A percentile compares a stretch with the other conserved stretches of the same genome.
Evolutionary conservation across 2,329 filamentous ascomycete species (phyloP).

Genomic region (Fusarium setosum): DNA sequence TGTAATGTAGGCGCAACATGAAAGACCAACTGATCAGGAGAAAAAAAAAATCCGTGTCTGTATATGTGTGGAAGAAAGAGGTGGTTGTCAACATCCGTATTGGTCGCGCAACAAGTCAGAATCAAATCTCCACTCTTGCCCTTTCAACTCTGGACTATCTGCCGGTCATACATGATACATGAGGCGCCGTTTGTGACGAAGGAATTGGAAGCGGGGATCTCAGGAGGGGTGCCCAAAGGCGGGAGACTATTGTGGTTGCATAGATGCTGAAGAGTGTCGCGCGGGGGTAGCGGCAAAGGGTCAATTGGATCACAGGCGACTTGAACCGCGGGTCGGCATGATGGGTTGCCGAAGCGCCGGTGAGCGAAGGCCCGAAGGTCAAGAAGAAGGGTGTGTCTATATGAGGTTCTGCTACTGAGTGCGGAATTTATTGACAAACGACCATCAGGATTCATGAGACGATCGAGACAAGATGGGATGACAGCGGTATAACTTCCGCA

Average conservation of each 20-base stretch:
- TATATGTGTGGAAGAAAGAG: conserved; percentile 19
- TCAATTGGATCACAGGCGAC: background rate
- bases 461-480: conserved; percentile 26
- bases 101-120: conserved; percentile 39
- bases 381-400: no score
- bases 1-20: conserved; percentile 37
- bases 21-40: conserved; percentile 28
- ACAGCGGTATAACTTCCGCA: conserved; percentile 31
- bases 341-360: conserved; percentile 18
- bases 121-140: conserved; percentile 47
- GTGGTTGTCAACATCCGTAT: conserved; percentile 12
- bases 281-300: background rate
- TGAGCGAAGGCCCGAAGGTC: background rate
- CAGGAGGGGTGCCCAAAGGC: background rate
- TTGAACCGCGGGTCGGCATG: background rate
- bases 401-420: no score
- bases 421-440: no score
- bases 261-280: background rate
- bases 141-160: conserved; percentile 30
- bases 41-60: conserved; percentile 18
- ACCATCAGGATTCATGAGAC: background rate
- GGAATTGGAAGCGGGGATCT: background rate
- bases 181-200: background rate
- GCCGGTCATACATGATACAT: background rate
- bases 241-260: background rate